These are phyloP conservation scores for Pyricularia grisea DNA, from an alignment of 2,329 filamentous ascomycete genomes.

Conservation along the genomic window DNA sequence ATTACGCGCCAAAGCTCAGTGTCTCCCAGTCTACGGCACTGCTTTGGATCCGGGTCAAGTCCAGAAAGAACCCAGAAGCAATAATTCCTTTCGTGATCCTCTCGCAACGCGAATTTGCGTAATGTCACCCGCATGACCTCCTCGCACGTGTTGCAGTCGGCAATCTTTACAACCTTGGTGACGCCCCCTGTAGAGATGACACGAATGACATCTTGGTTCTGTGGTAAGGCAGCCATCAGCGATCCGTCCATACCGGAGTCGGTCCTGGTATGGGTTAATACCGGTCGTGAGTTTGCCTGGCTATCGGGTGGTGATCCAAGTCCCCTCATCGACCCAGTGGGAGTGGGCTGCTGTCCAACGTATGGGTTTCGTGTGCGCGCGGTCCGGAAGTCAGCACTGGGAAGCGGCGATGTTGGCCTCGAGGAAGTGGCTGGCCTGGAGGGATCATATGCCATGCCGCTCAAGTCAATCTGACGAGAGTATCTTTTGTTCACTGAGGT, in stretches of 20 bases:
- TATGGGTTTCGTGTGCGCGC: conserved; percentile 47
- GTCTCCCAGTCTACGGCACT: conserved; percentile 76
- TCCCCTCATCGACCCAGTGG: conserved; percentile 37
- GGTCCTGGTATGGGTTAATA: conserved; percentile 63
- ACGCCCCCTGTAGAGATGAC: conserved; percentile 88
- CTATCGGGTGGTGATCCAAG: conserved; percentile 55
- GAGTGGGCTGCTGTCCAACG: conserved; percentile 20
- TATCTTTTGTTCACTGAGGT: conserved; percentile 50
- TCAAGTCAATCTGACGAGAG: conserved; percentile 48
- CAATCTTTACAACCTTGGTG: conserved; percentile 89
- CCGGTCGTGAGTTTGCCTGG: conserved; percentile 48
- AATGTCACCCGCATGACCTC: conserved; percentile 87
- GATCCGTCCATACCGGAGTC: conserved; percentile 79
- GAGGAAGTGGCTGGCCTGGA: conserved; percentile 47
- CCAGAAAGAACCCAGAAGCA: conserved; percentile 93
- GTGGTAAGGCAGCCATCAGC: conserved; percentile 75
- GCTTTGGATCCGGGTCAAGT: conserved; percentile 68
- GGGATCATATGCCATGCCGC: conserved; percentile 29
- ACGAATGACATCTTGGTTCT: conserved; percentile 80
- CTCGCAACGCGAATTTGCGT: conserved; percentile 77
- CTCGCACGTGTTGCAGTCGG: conserved; percentile 82
- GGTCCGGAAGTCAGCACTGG: conserved; percentile 45
- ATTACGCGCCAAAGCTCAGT: conserved; percentile 86
- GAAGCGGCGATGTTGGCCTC: conserved; percentile 60
- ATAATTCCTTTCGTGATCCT: conserved; percentile 89